These are phyloP conservation scores for Agaricales sp. DNA, from an alignment of 1,284 basidiomycete species.

Conservation along the genomic window DNA sequence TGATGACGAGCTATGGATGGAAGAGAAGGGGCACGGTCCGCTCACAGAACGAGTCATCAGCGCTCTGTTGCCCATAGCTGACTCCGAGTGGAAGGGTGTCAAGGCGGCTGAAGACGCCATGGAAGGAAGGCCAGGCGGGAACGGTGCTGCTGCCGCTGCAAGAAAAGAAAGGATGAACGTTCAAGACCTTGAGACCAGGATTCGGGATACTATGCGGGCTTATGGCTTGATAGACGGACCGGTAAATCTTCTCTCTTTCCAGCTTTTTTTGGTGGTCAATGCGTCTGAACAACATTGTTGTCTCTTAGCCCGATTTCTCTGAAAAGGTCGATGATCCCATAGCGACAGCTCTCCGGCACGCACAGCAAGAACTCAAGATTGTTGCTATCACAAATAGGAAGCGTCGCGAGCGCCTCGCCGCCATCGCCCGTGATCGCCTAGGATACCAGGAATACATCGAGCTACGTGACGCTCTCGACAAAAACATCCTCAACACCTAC, in stretches of 20 bases:
- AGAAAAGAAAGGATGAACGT: slow-evolving; percentile 64
- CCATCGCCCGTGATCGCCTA: slow-evolving; percentile 78
- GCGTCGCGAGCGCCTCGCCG: slow-evolving; percentile 65
- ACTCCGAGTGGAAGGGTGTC: slow-evolving; percentile 60
- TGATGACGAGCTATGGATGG: slow-evolving; percentile 52
- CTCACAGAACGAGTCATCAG: slow-evolving; percentile 75
- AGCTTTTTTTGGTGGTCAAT: slow-evolving; percentile 3
- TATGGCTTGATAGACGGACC: slow-evolving; percentile 52
- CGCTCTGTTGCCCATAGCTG: slow-evolving; percentile 60
- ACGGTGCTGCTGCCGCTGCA: slow-evolving; percentile 54
- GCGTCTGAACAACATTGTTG: not conserved
- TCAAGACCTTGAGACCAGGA: slow-evolving; percentile 56
- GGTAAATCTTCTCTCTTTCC: slow-evolving; percentile 31
- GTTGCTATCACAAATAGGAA: slow-evolving; percentile 78
- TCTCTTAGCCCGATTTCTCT: slow-evolving; percentile 59
- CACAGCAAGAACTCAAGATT: slow-evolving; percentile 72
- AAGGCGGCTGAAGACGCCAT: slow-evolving; percentile 76
- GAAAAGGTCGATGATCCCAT: slow-evolving; percentile 88
- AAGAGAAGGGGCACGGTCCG: slow-evolving; percentile 69
- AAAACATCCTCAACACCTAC: slow-evolving; percentile 63
- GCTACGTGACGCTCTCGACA: slow-evolving; percentile 73
- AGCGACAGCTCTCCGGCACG: slow-evolving; percentile 79
- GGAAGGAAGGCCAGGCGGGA: slow-evolving; percentile 67
- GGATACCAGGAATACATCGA: slow-evolving; percentile 86
- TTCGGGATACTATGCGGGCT: slow-evolving; percentile 62